phyloP scores from a whole-genome alignment of 768 basidiomycete genomes.

The Termitomyces sp. region DNA sequence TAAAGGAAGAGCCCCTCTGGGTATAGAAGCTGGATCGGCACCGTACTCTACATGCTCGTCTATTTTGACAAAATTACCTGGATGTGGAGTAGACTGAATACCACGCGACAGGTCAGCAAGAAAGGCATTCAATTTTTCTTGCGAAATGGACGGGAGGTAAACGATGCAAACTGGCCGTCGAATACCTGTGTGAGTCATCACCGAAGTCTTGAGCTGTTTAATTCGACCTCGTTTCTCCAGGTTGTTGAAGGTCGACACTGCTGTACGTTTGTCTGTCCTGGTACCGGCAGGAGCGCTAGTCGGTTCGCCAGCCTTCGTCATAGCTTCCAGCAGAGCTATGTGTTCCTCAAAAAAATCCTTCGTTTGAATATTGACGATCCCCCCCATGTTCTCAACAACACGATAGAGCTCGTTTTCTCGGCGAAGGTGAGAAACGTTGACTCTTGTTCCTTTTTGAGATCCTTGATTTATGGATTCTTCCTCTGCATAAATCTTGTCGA shows the following conservation, averaged over 20 bases:
- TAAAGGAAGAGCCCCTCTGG: conserved; percentile 35
- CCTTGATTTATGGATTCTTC: neutral
- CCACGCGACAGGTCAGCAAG: conserved; percentile 50
- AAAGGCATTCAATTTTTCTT: conserved; percentile 54
- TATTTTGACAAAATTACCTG: conserved; percentile 43
- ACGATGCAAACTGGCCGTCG: conserved; percentile 58
- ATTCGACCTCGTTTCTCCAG: conserved; percentile 67
- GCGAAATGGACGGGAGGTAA: conserved; percentile 58
- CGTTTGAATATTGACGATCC: conserved; percentile 60
- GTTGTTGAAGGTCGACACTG: conserved; percentile 52
- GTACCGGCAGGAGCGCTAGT: conserved; percentile 70
- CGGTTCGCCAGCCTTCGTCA: conserved; percentile 59
- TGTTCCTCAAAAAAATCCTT: conserved; percentile 74
- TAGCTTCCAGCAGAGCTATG: conserved; percentile 52
- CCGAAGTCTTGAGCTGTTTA: conserved; percentile 65
- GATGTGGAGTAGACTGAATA: conserved; percentile 30
- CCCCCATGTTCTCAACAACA: conserved; percentile 62
- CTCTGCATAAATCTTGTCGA: neutral
- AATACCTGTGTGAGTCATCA: conserved; percentile 57
- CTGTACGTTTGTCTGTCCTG: conserved; percentile 72
- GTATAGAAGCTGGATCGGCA: conserved; percentile 29
- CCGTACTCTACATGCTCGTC: conserved; percentile 57
- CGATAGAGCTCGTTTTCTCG: conserved; percentile 78
- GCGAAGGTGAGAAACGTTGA: conserved; percentile 75
- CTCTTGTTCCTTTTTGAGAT: conserved; percentile 27